Conservation (phyloP, 2,329 filamentous ascomycete genomes). For the Graphium sp. region DNA sequence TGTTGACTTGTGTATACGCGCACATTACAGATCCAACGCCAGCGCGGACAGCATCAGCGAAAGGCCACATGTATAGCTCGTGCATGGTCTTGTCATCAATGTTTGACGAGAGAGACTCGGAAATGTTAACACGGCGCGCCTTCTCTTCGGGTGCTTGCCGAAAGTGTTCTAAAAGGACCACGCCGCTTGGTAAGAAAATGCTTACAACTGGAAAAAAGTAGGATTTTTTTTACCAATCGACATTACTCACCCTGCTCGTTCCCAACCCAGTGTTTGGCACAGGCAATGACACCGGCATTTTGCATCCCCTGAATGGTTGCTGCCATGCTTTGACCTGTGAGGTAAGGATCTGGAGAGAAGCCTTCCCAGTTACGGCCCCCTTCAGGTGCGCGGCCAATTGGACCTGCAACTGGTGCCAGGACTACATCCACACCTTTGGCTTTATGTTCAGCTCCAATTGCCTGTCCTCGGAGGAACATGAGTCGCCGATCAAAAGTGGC, state of each 20-base stretch:
- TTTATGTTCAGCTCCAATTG: constrained; percentile 44
- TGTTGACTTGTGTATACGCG: constrained; percentile 66
- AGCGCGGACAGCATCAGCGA: constrained; percentile 53
- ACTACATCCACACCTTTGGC: constrained; percentile 64
- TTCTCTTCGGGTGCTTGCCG: constrained; percentile 41
- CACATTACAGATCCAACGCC: constrained; percentile 50
- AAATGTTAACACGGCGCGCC: constrained; percentile 38
- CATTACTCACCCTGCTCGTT: constrained; percentile 46
- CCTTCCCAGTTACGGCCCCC: constrained; percentile 48
- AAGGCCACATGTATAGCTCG: constrained; percentile 66
- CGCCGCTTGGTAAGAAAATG: no score
- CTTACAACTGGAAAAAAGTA: no score
- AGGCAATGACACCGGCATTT: constrained; percentile 65
- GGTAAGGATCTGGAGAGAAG: constrained; percentile 54
- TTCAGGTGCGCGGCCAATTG: constrained; percentile 26
- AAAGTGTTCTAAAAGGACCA: constrained; percentile 52
- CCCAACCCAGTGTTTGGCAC: constrained; percentile 59
- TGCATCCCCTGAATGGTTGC: constrained; percentile 69
- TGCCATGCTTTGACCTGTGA: constrained; percentile 56
- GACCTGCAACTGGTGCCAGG: constrained; percentile 32
- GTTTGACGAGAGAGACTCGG: constrained; percentile 41
- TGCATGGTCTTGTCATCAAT: constrained; percentile 60
- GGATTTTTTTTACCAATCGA: not conserved
- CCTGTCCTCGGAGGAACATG: constrained; percentile 32
- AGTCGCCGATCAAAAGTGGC: constrained; percentile 67